Evolutionary conservation across 164 flowering plant species (phyloP), one percentile per base, ranked within the genome.

Genomic region (Vitis cinerea): DNA sequence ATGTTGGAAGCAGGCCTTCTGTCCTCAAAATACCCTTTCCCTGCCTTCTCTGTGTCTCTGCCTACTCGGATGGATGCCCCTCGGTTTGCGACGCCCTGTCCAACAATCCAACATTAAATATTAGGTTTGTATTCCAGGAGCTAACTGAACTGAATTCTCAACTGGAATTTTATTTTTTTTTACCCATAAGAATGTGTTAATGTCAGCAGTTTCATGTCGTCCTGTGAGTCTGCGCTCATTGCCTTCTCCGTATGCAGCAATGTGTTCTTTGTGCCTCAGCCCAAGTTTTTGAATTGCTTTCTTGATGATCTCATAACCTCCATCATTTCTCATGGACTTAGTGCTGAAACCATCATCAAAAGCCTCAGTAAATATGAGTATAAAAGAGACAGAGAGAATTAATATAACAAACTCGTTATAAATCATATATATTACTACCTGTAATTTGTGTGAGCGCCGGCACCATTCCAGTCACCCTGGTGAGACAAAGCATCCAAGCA

Each of bases 401-500:
- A 23, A 23, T 1, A 23, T 60, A 9, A 11, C 12, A 29, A 9
- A 8, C 63, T 10, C 37, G 9, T 60, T 9, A 8, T 4, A 8
- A 50, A n/a, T 50, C 14, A 16, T 12, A 47, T 52, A 12, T 10
- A 17, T 10, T 37, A 12, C 29, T 78, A 91, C 98, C 98, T 93
- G 83, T 90, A 92, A 63, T 94, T 94, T 30, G 93, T 82, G 82
- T 94, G 98, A 58, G 97, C 96, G 50, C 98, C 98, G 23, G 97
- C 97, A 9, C 97, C 98, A 67, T 92, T 92, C 97, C 98, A 94
- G 47, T 92, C 97, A 58, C 97, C 98, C 97, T 91, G 76, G 15
- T 15, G 16, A n/a, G 4, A 62, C 7, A 69, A 53, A 52, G 29
- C 14, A 16, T 37, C 37, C 47, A 19, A 8, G 10, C n/a, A 8